Conservation (phyloP, 1,139 yeast species). For the Kurtzmaniella natalensis region DNA sequence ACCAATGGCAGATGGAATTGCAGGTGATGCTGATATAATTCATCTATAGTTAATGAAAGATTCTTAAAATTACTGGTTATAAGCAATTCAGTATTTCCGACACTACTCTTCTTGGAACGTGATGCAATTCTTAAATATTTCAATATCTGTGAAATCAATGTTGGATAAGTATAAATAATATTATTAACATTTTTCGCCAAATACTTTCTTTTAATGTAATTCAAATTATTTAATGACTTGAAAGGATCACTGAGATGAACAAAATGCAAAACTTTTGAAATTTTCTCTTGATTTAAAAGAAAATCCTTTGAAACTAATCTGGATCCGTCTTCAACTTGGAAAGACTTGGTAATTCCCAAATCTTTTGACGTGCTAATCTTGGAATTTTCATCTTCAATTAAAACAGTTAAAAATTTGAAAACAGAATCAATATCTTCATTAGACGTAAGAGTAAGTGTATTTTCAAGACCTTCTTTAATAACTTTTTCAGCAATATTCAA, state of each 20-base stretch:
- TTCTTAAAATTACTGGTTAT: constrained; percentile 62
- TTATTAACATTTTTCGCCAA: constrained; percentile 52
- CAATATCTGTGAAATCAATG: constrained; percentile 60
- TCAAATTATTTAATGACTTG: constrained; percentile 52
- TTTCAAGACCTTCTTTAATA: constrained; percentile 12
- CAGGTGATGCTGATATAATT: constrained; percentile 50
- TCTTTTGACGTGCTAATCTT: constrained; percentile 31
- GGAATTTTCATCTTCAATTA: constrained; percentile 29
- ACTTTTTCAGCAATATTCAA: constrained; percentile 40
- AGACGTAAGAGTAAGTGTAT: constrained; percentile 17
- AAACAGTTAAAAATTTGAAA: constrained; percentile 38
- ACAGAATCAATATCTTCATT: constrained; percentile 40
- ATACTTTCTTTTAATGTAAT: constrained; percentile 50
- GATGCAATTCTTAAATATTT: constrained; percentile 55
- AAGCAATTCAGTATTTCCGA: constrained; percentile 24
- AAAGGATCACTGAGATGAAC: constrained; percentile 43
- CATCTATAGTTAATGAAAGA: constrained; percentile 67
- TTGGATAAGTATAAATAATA: constrained; percentile 67
- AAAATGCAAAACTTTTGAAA: constrained; percentile 69
- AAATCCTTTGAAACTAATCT: constrained; percentile 32
- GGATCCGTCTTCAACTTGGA: constrained; percentile 29
- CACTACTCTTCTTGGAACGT: constrained; percentile 14
- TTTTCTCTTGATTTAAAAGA: constrained; percentile 57
- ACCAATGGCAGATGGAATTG: constrained; percentile 47
- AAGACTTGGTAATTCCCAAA: constrained; percentile 33